Percentiles rank a stretch among this genome's conserved stretches.
phyloP scores from a whole-genome alignment of 2,329 filamentous ascomycete genomes.

The Alternaria hordeiaustralica region DNA sequence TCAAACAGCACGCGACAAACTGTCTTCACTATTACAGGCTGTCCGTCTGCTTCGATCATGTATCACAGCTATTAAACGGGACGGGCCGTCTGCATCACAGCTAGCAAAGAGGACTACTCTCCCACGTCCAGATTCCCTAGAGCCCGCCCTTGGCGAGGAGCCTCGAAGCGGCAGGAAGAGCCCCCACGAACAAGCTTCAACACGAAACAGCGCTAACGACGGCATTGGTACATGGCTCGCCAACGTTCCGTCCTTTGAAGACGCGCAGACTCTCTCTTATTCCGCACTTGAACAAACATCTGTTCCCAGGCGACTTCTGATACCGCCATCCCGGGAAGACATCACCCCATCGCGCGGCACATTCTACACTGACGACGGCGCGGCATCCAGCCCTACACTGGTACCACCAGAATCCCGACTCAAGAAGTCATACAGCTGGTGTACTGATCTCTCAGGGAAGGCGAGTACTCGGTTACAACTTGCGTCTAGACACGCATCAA shows the following conservation, averaged over 20 bases:
- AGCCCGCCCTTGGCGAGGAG: constrained; percentile 27
- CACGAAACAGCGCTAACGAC: constrained; percentile 15
- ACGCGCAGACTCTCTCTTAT: constrained; percentile 24
- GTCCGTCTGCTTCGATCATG: constrained; percentile 32
- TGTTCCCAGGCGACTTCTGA: constrained; percentile 9
- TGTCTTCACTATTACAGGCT: constrained; percentile 31
- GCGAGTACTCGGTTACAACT: constrained; percentile 10
- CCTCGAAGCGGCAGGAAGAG: constrained; percentile 27
- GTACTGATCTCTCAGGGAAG: constrained; percentile 27
- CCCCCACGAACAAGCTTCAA: constrained; percentile 16
- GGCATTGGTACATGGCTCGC: constrained; percentile 41
- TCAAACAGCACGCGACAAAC: constrained; percentile 31
- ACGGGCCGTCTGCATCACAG: constrained; percentile 12
- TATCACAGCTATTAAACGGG: constrained; percentile 27
- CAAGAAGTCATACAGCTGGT: constrained; percentile 32
- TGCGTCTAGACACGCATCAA: constrained; percentile 9
- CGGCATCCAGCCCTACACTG: constrained; percentile 28
- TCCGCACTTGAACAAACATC: constrained; percentile 10
- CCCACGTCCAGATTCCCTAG: constrained; percentile 31
- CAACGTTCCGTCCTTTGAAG: constrained; percentile 32
- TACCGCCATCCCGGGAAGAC: constrained; percentile 16
- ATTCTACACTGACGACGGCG: constrained; percentile 39
- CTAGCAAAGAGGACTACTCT: constrained; percentile 22
- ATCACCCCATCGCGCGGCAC: constrained; percentile 31
- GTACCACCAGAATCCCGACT: constrained; percentile 24